Evolutionary conservation across 2,329 filamentous ascomycete genomes (phyloP), one percentile per base, ranked within the genome.

Genomic region (Paramyrothecium roridum): DNA sequence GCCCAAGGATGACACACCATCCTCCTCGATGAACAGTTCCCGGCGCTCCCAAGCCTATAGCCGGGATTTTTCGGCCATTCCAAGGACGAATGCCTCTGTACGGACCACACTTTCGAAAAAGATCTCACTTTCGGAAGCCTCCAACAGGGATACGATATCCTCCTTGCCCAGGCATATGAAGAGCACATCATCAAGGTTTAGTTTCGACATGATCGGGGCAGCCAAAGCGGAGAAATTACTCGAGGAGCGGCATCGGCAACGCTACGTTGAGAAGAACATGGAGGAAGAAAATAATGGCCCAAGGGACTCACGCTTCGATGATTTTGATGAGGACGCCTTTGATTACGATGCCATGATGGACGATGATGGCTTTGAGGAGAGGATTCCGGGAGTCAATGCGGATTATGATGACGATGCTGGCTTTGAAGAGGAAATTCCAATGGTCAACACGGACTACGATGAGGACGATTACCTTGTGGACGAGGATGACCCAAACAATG

Each of bases 161-260:
- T 77, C 80, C 1, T 57, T 87, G 34, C 85, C 84, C 2, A 81
- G 74, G 57, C 84, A 87, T 58, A 87, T 88, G 84, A 88, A 87
- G 70, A 92, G 89, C 67, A 90, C 87, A 12, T 90, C 89, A 0
- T 91, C 88, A 0, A 79, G 90, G 16, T 93, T 93, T 66, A 93
- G 89, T 63, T 93, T 93, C 64, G 89, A 93, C 64, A 90, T 92
- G 78, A 82, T 86, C 17, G 87, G 87, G 6, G 84, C 84, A 7
- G 88, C 88, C 16, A 81, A 83, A 56, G 80, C 86, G 63, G 85
- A 88, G 69, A 88, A 86, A 68, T 68, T 88, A 40, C 74, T 92
- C 45, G 90, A 91, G 68, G 90, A 91, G 62, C 82, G 85, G 50
- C 88, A 91, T 67, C 79, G 87, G 17, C 82, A 88, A 60, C 83